Percentiles rank a stretch among this genome's conserved stretches.
phyloP scores from a whole-genome alignment of 495 filamentous ascomycete genomes.

The Xylaria scruposa region DNA sequence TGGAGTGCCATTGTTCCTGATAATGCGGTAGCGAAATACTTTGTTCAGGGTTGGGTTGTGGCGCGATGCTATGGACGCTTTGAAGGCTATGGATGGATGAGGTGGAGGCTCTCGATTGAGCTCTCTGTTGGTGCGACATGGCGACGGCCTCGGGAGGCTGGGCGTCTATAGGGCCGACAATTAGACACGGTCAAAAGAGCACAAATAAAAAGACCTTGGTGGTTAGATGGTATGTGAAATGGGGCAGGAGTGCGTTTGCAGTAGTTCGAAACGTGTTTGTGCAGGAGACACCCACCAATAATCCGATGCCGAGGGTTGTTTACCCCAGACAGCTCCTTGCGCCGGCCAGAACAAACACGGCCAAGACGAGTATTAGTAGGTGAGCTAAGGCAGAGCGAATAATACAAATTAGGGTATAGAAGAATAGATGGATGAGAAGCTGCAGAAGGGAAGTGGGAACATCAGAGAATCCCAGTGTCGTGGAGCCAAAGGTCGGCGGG shows the following conservation, averaged over 20 bases:
- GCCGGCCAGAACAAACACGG: slow-evolving; percentile 43
- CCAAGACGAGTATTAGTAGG: slow-evolving; percentile 12
- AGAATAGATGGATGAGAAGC: slow-evolving; percentile 16
- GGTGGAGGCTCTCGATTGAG: slow-evolving; percentile 82
- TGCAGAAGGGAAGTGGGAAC: slow-evolving; percentile 28
- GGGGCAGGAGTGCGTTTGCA: not conserved
- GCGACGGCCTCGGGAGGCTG: slow-evolving; percentile 30
- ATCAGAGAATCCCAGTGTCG: slow-evolving; percentile 32
- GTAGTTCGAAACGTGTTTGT: not conserved
- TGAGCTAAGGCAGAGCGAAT: slow-evolving; percentile 23
- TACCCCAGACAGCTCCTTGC: slow-evolving; percentile 35
- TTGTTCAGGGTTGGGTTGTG: slow-evolving; percentile 70
- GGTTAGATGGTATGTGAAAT: not conserved
- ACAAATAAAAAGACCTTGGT: not conserved
- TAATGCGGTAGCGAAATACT: slow-evolving; percentile 54
- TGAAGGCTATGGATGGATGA: slow-evolving; percentile 83
- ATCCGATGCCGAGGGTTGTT: slow-evolving; percentile 41
- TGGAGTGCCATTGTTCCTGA: slow-evolving; percentile 59
- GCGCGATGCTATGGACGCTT: slow-evolving; percentile 56
- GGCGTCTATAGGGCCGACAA: slow-evolving; percentile 28
- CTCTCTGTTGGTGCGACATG: slow-evolving; percentile 55
- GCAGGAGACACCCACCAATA: slow-evolving; percentile 30
- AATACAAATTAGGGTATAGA: slow-evolving; percentile 30
- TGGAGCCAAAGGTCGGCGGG: slow-evolving; percentile 21
- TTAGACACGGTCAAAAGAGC: slow-evolving; percentile 26